Base-by-base conservation (phyloP, 129 eudicot species). In the Helichrysum umbraculigerum region DNA sequence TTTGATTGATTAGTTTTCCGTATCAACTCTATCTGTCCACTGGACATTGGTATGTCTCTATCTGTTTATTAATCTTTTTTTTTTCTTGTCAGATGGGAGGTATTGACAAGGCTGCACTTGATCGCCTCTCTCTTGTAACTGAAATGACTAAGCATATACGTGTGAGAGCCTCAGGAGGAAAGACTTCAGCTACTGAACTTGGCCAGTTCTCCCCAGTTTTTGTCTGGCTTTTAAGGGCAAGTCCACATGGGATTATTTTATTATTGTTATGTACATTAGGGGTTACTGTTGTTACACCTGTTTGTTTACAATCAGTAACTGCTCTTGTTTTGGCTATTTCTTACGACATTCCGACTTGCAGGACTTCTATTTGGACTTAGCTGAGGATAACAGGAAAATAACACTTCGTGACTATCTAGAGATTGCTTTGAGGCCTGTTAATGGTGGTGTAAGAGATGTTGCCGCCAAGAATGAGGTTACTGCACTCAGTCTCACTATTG, bases 111-210 rank as follows among this genome's bases (percentile, higher is more conserved):
- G 95, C 97, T 81, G 96, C 99, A 52, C 96, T 95, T 66, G 99
- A 95, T 83, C 99, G 96, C 34, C 97, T 95, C 39, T 95, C 96
- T 74, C 97, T 95, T 67, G 99, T 95, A 33, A 95, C 99, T 52
- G 97, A 95, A 85, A 95, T 95, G 99, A 95, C 97, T 25, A 95
- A 91, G 72, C 99, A 92, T 81, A 95, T 95, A 65, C 97, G 99
- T 61, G 99, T 95, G 17, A 86, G 96, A 76, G 92, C 99, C 50
- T 95, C 97, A 42, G 97, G 95, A 39, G 97, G 97, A 41, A 91
- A 76, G 84, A 86, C 86, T 72, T 74, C 94, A 30, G 95, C 97
- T 83, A 87, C 97, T 34, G 99, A 91, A 81, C 93, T 95, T 51
- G 99, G 96, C 77, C 97, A 95, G 79, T 95, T 95, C 80, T 87